Base-by-base conservation (phyloP, 768 basidiomycete species). In the Leucocoprinus birnbaumii region DNA sequence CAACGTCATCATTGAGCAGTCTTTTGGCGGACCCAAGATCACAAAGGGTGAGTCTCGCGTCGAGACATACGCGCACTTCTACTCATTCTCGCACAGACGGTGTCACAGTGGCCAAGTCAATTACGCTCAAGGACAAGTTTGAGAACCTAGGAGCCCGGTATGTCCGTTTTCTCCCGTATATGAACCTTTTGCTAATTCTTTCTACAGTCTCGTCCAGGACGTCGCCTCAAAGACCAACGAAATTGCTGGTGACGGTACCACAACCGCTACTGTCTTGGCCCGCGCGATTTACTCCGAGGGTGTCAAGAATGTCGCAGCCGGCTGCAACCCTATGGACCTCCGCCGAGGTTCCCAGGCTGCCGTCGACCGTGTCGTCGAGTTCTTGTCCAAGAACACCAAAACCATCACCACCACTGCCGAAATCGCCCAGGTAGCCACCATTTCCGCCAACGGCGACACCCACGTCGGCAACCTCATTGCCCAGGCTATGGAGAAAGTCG, bases 251-350 rank as follows among this genome's bases (percentile, higher is more conserved):
- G 96, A 99, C 69, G 96, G 96, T 56, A 98, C 96, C 2, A 99
- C 96, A 8, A 99, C 96, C 14, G 94, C 96, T 3, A 98, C 96
- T 34, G 96, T 98, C 51, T 86, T 98, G 55, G 92, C 96, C 9
- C 91, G 94, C 53, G 94, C 96, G 54, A 98, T 99, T 73, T 99
- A 97, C 76, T 83, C 94, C 0, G 96, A 99, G 73, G 96, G 96
- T 71, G 95, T 98, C 65, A 98, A 98, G 80, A 98, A 98, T 65
- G 96, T 98, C 56, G 96, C 96, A 19, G 96, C 96, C 9, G 96
- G 96, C 3, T 99, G 96, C 81, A 97, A 96, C 77, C 96, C 96
- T 11, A 99, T 98, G 95, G 96, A 99, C 75, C 91, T 98, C 57
- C 93, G 96, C 58, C 87, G 95, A n/a, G 96, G 96, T 49, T 86